A percentile compares a stretch with the other conserved stretches of the same genome.
Evolutionary conservation across 129 eudicot genomes (phyloP).

Genomic region (Chrysanthemum seticuspe): DNA sequence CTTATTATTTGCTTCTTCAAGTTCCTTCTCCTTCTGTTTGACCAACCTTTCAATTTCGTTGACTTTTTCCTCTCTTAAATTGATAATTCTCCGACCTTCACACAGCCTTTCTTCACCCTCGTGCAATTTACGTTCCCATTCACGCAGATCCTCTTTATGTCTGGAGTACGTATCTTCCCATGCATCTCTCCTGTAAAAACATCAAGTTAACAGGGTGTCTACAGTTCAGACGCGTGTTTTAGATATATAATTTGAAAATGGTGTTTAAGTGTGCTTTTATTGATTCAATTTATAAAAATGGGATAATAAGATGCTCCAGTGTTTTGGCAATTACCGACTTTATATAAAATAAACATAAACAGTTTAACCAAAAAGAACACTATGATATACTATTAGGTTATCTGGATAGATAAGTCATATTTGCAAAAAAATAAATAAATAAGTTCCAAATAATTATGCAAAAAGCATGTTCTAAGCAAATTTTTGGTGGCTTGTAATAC

Average conservation of each 20-base stretch:
- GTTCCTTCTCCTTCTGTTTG: constrained; percentile 54
- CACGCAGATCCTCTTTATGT: constrained; percentile 68
- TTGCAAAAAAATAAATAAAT: no score
- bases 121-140: constrained; percentile 85
- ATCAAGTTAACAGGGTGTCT: constrained; percentile 1
- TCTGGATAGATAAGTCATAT: background rate
- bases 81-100: constrained; percentile 58
- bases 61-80: constrained; percentile 65
- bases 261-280: background rate
- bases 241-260: background rate
- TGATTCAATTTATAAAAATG: background rate
- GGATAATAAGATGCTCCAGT: no score
- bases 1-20: constrained; percentile 47
- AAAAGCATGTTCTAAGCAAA: no score
- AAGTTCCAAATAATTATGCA: no score
- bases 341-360: no score
- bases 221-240: no score
- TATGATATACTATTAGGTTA: background rate
- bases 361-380: background rate
- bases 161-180: constrained; percentile 50
- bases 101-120: constrained; percentile 78
- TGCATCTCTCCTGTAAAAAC: constrained; percentile 58
- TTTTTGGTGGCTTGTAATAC: no score
- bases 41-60: constrained; percentile 47
- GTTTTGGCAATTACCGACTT: no score